Evolutionary conservation across 1,139 yeast species (phyloP), one percentile per base, ranked within the genome.

Genomic region (Suhomyces terraborum): DNA sequence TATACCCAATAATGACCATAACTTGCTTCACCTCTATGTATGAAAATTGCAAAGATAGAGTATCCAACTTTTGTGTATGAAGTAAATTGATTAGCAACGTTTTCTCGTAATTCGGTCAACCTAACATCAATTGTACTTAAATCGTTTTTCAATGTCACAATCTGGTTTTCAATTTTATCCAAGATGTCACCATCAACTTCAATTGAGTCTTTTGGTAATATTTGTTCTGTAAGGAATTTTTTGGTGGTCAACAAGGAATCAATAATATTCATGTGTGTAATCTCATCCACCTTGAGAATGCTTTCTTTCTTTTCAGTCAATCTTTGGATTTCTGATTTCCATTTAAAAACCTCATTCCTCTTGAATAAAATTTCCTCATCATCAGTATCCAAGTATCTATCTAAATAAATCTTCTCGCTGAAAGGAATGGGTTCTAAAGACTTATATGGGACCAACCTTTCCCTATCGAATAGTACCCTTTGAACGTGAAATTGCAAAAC

Each of bases 1-100:
- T 91, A 93, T 12, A 91, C 79, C 97, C 98, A 93, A 60, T 93
- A 93, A 62, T 93, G 98, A 3, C 98, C 98, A 57, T 87, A 91
- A 42, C 89, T 82, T 1, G 96, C 98, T 55, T 89, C 95, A 6
- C 98, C 98, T 41, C 97, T 73, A 62, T 93, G 98, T 35, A 94
- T 88, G 56, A 93, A 93, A 6, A 93, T 84, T 0, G 98, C 95
- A 67, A 91, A 93, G 9, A 93, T 75, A 0, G 87, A 74, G 61
- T 93, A 93, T 0, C 93, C 95, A 21, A 83, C 75, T 41, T 75
- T 66, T 38, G 73, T 77, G 64, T 84, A 79, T 8, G 69, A 68
- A 16, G 70, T 68, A 58, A 85, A 89, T 54, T 85, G 94, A 18
- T 61, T 63, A 16, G 77, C 64, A 7, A 87, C 78, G 36, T 68